Percentiles rank a stretch among this genome's conserved stretches.
Evolutionary conservation across 139 green algal species (phyloP).

Genomic region (Dunaliella sp.): DNA sequence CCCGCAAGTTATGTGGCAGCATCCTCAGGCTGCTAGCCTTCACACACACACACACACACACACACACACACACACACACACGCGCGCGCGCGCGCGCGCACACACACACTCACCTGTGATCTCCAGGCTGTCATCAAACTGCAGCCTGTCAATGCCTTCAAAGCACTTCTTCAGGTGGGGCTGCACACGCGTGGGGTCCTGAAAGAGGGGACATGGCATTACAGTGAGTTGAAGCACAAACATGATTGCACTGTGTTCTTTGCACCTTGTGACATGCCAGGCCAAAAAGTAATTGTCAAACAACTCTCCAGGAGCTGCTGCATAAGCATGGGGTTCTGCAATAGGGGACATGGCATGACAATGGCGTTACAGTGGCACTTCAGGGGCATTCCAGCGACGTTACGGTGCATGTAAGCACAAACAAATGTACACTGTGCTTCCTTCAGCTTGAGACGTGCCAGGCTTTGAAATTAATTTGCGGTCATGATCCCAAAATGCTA

Average conservation of each 20-base stretch:
- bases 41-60: no score
- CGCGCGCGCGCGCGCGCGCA: neutral
- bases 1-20: no score
- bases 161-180: conserved; percentile 85
- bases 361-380: neutral
- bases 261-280: neutral
- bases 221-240: neutral
- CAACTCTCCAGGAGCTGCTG: neutral
- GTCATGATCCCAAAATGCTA: no score
- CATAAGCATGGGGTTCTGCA: neutral
- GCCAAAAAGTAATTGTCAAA: neutral
- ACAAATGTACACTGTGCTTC: no score
- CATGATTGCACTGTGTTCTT: neutral
- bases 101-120: conserved; percentile 10
- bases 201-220: no score
- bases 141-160: conserved; percentile 66
- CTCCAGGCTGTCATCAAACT: conserved; percentile 18
- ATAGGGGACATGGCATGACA: neutral
- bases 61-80: no score
- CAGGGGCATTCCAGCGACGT: no score
- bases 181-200: conserved; percentile 73
- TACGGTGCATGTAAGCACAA: no score
- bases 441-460: no score
- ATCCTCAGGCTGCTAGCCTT: no score
- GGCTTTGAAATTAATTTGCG: no score